Evolutionary conservation across 352 stramenopile genomes (phyloP), one percentile per base, ranked within the genome.

Genomic region (Phytopythium mirpurense): DNA sequence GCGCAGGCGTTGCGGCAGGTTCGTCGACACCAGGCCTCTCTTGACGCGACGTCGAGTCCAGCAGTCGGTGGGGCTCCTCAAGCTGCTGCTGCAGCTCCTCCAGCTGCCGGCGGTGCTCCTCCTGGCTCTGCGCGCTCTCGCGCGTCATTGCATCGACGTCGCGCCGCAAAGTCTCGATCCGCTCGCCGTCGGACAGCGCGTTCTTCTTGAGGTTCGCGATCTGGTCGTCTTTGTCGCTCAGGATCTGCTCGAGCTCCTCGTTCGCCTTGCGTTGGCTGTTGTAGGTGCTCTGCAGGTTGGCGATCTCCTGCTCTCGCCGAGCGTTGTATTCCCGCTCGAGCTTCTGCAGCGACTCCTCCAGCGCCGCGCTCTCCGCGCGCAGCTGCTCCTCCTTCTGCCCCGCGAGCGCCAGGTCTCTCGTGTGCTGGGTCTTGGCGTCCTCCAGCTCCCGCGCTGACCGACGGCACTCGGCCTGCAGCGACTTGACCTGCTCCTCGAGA

Each of bases 221-320:
- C 44, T 83, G 64, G 35, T 77, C 60, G 40, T 86, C 70, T 11
- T 70, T 74, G 10, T 69, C 62, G 5, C 55, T 52, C 19, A 86
- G 51, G 23, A 77, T 34, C 14, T 71, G 56, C 55, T 76, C 64
- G 56, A 87, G 68, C 24, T 72, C 64, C 24, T 76, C 67, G 47
- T 74, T 70, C 27, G 71, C 60, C 14, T 72, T 63, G 41, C 59
- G 67, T 50, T 83, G 67, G 23, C 65, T 53, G 12, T 74, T 65
- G 15, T 62, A 54, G 26, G 59, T 44, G 5, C 54, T n/a, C 29
- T 81, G 57, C 19, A 81, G 51, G 23, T 61, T 37, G 2, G 60
- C 54, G 31, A 85, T 57, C 43, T 86, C 71, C 29, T 67, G 61
- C 42, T 84, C 68, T 21, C 67, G 63, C 0, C 54, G 50, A 1